A percentile compares a stretch with the other conserved stretches of the same genome.
These are phyloP conservation scores for Chlamydomonas sp. DNA, from an alignment of 139 green algal genomes.

Conservation along the genomic window DNA sequence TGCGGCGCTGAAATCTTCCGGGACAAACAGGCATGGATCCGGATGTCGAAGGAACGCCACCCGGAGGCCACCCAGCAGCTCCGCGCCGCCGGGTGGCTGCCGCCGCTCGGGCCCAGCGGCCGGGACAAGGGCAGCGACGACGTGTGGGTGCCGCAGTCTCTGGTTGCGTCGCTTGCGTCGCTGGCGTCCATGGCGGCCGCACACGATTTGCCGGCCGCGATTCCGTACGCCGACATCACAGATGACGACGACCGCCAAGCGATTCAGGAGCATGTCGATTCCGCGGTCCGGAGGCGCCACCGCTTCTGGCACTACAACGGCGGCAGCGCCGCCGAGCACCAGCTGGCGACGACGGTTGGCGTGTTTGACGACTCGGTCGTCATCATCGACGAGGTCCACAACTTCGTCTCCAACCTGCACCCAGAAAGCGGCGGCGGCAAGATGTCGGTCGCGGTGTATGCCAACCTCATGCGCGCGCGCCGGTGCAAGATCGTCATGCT, in stretches of 20 bases:
- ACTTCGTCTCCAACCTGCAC: slow-evolving; percentile 24
- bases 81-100: not conserved
- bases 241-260: not conserved
- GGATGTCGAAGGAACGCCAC: not conserved
- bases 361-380: slow-evolving; percentile 13
- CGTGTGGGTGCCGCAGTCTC: no score
- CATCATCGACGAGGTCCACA: slow-evolving; percentile 21
- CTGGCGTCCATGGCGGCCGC: not conserved
- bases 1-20: slow-evolving; percentile 6
- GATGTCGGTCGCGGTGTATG: not conserved
- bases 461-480: not conserved
- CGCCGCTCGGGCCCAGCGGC: no score
- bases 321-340: not conserved
- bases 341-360: not conserved
- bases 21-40: not conserved
- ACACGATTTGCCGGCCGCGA: not conserved
- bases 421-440: slow-evolving; percentile 5
- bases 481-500: slow-evolving; percentile 12
- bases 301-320: slow-evolving; percentile 18
- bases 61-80: no score
- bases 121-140: no score
- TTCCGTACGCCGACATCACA: no score
- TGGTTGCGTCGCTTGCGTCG: not conserved
- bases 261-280: not conserved
- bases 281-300: not conserved